Base-by-base conservation (phyloP, 2,329 filamentous ascomycete genomes). In the Ophiocordyceps sinensis region DNA sequence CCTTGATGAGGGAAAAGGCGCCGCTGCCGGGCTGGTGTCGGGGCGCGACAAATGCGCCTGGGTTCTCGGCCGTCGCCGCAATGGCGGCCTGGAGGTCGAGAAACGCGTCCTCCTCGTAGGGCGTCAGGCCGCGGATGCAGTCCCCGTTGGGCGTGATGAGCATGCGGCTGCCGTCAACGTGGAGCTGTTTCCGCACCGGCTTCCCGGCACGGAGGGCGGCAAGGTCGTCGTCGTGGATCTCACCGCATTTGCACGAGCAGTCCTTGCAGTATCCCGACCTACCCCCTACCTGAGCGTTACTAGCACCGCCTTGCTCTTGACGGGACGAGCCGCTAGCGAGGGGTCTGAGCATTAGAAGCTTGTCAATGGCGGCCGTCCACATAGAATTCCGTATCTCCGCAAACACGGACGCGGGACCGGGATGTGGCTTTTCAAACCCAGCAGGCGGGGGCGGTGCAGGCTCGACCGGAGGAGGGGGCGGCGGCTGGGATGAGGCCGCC, bases 71-170 rank as follows among this genome's bases (percentile, higher is more conserved):
- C 31, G 64, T 62, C 9, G 58, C 54, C 3, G 71, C 68, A 36
- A 85, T 62, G 7, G 63, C 62, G 38, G 68, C 64, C 57, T 89
- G 85, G 5, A 89, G 68, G 39, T 75, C 68, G 11, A 89, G 64
- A 48, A 82, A 88, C 5, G 72, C 71, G 29, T 79, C 67, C 53
- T 88, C 83, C 46, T 88, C 78, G 35, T 80, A 75, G 4, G 70
- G 62, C 1, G 70, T 77, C 41, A 91, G 61, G 43, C 82, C 80
- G 47, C 80, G 77, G n/a, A 89, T 67, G 54, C 82, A 84, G 46
- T 85, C 79, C 11, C 84, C 83, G 45, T 82, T 78, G 0, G 83
- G 81, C 0, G 83, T 87, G 40, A 88, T 75, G 49, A 88, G 70
- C 47, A 83, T 77, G 23, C 80, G 71, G 55, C 73, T 70, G 42